Evolutionary conservation across 2,329 filamentous ascomycete genomes (phyloP).

Genomic region (Venturia oleaginea): DNA sequence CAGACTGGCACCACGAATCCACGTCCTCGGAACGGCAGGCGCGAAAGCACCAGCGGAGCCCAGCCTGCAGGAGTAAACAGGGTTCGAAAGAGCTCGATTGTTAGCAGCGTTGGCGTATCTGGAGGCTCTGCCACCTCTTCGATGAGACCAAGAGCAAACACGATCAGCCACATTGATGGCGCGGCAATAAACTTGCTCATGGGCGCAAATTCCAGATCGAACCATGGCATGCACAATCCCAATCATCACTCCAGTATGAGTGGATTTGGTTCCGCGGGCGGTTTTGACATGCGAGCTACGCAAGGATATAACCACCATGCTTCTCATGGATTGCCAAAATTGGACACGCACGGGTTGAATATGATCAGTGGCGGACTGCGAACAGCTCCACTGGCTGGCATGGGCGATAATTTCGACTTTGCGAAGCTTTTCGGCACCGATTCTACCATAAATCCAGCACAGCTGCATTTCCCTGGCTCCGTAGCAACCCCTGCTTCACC

Average conservation of each 20-base stretch:
- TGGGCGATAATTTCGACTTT: conserved; percentile 61
- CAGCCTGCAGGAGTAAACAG: conserved; percentile 58
- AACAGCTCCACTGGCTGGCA: conserved; percentile 59
- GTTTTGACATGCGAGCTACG: conserved; percentile 63
- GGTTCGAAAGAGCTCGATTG: conserved; percentile 88
- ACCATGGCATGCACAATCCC: conserved; percentile 45
- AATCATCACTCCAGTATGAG: conserved; percentile 66
- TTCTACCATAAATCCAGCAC: conserved; percentile 54
- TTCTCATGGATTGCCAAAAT: conserved; percentile 63
- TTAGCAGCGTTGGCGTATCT: conserved; percentile 44
- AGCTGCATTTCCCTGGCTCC: conserved; percentile 79
- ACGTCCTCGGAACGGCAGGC: conserved; percentile 61
- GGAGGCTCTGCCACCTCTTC: conserved; percentile 39
- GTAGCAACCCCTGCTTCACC: conserved; percentile 50
- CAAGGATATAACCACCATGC: conserved; percentile 57
- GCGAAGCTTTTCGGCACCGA: conserved; percentile 60
- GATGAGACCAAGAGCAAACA: conserved; percentile 88
- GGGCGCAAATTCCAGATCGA: conserved; percentile 45
- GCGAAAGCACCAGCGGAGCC: conserved; percentile 75
- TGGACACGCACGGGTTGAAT: conserved; percentile 68
- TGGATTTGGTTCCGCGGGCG: conserved; percentile 48
- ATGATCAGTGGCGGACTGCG: conserved; percentile 63
- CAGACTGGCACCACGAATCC: conserved; percentile 83
- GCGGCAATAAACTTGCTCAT: conserved; percentile 61
- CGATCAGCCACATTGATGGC: conserved; percentile 86